phyloP scores from a whole-genome alignment of 306 rosid genomes.

The Glycine soja region DNA sequence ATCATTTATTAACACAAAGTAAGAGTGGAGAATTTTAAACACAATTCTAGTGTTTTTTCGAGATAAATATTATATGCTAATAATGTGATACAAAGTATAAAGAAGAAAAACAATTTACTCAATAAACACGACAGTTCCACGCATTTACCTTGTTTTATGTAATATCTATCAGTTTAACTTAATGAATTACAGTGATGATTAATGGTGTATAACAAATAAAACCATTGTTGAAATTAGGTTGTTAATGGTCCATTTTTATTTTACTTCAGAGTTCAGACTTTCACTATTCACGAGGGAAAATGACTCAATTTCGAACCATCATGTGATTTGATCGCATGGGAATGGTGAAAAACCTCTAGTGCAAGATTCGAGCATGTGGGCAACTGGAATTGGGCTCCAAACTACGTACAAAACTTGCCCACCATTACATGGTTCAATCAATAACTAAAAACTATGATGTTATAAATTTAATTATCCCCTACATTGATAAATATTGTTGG shows the following conservation, averaged over 20 bases:
- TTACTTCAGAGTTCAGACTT: too few relatives aligned
- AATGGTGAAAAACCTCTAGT: not conserved
- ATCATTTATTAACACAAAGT: too few relatives aligned
- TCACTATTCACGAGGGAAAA: not conserved
- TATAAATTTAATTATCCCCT: not conserved
- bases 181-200: not conserved
- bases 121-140: not conserved
- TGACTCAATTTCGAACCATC: not conserved
- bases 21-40: too few relatives aligned
- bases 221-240: too few relatives aligned
- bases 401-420: not conserved
- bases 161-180: not conserved
- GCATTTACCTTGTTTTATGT: not conserved
- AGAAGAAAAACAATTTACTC: too few relatives aligned
- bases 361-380: not conserved
- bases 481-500: not conserved
- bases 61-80: not conserved
- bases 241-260: too few relatives aligned
- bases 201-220: too few relatives aligned
- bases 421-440: not conserved
- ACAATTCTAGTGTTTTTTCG: not conserved
- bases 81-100: not conserved
- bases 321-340: conserved; percentile 1
- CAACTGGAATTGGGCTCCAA: conserved; percentile 5
- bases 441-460: not conserved